Percentiles rank a stretch among this genome's conserved stretches.
Conservation (phyloP, 2,329 filamentous ascomycete species). For the Colletotrichum salicis region DNA sequence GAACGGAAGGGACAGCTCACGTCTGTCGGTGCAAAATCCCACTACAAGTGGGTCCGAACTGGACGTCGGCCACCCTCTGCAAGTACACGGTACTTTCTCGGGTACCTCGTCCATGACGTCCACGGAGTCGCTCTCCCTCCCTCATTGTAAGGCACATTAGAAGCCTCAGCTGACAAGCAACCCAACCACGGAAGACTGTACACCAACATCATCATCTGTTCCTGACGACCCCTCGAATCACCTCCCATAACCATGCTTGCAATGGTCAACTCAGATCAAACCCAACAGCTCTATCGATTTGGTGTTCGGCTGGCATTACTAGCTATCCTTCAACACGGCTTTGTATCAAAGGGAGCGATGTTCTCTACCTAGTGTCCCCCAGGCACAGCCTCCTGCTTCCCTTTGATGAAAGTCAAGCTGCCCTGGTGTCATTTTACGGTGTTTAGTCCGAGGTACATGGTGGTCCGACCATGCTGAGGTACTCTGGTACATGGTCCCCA, state of each 20-base stretch:
- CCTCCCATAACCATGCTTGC: not conserved
- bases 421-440: constrained; percentile 8
- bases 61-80: constrained; percentile 29
- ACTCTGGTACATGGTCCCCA: constrained; percentile 11
- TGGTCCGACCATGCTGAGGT: not conserved
- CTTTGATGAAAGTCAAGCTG: not conserved
- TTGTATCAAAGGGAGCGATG: constrained; percentile 7
- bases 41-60: constrained; percentile 37
- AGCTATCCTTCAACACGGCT: not conserved
- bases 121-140: not conserved
- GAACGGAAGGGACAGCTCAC: constrained; percentile 37
- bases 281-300: not conserved
- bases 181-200: not conserved
- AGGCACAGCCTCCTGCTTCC: constrained; percentile 4
- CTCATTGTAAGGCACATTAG: not conserved
- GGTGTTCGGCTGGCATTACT: not conserved
- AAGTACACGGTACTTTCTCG: constrained; percentile 14
- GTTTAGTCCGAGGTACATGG: constrained; percentile 13
- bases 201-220: not conserved
- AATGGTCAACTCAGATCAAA: not conserved
- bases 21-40: constrained; percentile 38
- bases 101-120: constrained; percentile 27
- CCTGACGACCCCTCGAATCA: not conserved
- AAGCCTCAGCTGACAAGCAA: constrained; percentile 7
- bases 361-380: not conserved